phyloP scores from a whole-genome alignment of 2,329 filamentous ascomycete species.

The Alternaria infectoria region DNA sequence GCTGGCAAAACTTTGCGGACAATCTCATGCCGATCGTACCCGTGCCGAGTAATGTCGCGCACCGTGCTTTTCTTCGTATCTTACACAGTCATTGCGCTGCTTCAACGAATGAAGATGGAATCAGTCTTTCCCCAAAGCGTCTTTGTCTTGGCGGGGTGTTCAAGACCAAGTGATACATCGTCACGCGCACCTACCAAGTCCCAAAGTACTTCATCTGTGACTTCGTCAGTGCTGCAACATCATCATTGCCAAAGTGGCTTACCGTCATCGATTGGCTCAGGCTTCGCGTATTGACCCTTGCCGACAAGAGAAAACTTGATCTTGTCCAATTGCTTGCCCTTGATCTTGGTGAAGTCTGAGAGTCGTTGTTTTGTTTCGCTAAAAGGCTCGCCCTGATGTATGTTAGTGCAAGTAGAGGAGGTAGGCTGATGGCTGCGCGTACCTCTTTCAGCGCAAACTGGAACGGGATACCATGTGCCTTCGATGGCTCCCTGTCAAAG shows the following conservation, averaged over 20 bases:
- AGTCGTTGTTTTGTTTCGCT: slow-evolving; percentile 93
- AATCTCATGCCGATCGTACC: neutral
- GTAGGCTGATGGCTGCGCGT: slow-evolving; percentile 16
- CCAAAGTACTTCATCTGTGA: slow-evolving; percentile 54
- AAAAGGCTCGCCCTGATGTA: slow-evolving; percentile 76
- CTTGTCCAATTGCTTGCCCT: slow-evolving; percentile 98
- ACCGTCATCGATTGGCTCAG: slow-evolving; percentile 88
- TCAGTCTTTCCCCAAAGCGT: slow-evolving; percentile 66
- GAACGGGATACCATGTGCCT: slow-evolving; percentile 89
- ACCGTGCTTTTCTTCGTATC: slow-evolving; percentile 19
- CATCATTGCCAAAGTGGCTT: slow-evolving; percentile 48
- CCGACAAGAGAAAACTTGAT: slow-evolving; percentile 87
- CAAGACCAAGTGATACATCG: slow-evolving; percentile 59
- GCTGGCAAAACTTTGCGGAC: slow-evolving; percentile 9
- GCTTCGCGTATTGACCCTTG: slow-evolving; percentile 73
- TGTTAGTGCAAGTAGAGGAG: slow-evolving; percentile 27
- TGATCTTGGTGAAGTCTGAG: slow-evolving; percentile 89
- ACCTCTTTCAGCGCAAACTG: slow-evolving; percentile 84
- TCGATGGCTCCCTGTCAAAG: slow-evolving; percentile 86
- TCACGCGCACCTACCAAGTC: slow-evolving; percentile 49
- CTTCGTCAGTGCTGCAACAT: slow-evolving; percentile 12
- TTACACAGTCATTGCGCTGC: slow-evolving; percentile 21
- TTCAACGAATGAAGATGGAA: slow-evolving; percentile 66
- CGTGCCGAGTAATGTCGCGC: neutral
- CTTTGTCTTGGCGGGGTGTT: slow-evolving; percentile 67